Evolutionary conservation across 2,329 filamentous ascomycete genomes (phyloP).

Genomic region (Raffaelea deltoideospora): DNA sequence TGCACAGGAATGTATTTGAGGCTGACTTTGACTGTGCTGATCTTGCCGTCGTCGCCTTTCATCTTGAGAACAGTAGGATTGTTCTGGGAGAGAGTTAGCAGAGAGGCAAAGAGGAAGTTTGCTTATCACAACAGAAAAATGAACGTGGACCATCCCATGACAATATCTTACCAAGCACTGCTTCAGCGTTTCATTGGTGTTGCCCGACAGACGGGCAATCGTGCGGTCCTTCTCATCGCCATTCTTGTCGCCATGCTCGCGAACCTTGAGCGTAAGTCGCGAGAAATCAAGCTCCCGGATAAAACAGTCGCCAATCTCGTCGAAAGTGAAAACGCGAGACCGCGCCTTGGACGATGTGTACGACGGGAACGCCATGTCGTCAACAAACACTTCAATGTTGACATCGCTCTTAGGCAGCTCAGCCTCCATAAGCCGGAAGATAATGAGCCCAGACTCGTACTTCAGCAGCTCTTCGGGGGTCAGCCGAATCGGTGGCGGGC

Average conservation of each 20-base stretch:
- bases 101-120: not conserved
- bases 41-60: constrained; percentile 59
- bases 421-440: constrained; percentile 87
- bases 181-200: constrained; percentile 75
- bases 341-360: constrained; percentile 69
- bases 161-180: constrained; percentile 56
- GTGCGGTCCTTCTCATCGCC: constrained; percentile 53
- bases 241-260: constrained; percentile 62
- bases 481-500: constrained; percentile 60
- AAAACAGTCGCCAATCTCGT: constrained; percentile 90
- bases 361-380: constrained; percentile 85
- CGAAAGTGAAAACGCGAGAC: constrained; percentile 55
- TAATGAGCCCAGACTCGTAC: constrained; percentile 81
- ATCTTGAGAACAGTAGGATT: constrained; percentile 74
- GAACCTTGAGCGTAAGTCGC: constrained; percentile 72
- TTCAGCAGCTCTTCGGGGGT: constrained; percentile 65
- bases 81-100: constrained; percentile 38
- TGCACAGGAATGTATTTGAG: constrained; percentile 88
- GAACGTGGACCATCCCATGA: not conserved
- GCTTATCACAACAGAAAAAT: not conserved
- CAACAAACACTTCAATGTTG: constrained; percentile 77
- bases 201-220: constrained; percentile 68
- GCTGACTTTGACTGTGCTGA: constrained; percentile 75
- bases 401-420: constrained; percentile 64
- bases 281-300: constrained; percentile 97